Evolutionary conservation across 1,284 basidiomycete genomes (phyloP).

Genomic region (Vanrija sp.): DNA sequence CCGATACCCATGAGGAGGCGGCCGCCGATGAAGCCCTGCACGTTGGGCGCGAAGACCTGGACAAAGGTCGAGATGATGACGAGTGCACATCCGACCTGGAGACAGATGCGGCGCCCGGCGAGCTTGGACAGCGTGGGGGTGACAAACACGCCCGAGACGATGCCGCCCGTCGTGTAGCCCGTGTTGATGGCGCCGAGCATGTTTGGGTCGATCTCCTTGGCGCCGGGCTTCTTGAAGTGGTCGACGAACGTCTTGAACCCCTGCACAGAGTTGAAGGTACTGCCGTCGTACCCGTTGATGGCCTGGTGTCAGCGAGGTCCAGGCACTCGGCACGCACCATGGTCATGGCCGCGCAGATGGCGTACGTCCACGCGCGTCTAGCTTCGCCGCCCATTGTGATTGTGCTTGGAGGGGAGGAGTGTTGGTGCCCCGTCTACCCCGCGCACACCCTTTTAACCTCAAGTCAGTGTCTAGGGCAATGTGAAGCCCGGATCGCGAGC

Average conservation of each 20-base stretch:
- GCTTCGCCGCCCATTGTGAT: too few species aligned
- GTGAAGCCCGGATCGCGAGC: too few species aligned
- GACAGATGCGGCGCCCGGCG: background rate
- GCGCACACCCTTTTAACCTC: too few species aligned
- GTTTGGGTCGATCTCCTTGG: constrained; percentile 1
- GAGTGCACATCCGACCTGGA: background rate
- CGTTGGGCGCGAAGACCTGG: constrained; percentile 2
- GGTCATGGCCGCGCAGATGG: background rate
- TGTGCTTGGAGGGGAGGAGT: too few species aligned
- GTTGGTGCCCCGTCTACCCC: too few species aligned
- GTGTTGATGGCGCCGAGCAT: constrained; percentile 2
- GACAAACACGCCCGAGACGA: constrained; percentile 1
- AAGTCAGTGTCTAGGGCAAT: too few species aligned
- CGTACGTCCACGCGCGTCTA: background rate
- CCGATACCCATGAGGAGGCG: constrained; percentile 1
- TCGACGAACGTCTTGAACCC: constrained; percentile 5
- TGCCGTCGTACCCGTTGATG: background rate
- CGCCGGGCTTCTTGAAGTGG: background rate
- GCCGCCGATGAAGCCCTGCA: constrained; percentile 1
- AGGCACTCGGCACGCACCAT: background rate
- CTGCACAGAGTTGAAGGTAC: constrained; percentile 1
- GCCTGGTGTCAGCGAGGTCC: background rate
- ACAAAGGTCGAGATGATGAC: constrained; percentile 1
- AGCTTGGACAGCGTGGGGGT: background rate
- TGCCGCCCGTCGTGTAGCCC: constrained; percentile 1